These are phyloP conservation scores for Rhypophila decipiens DNA, from an alignment of 495 filamentous ascomycete species.

Conservation along the genomic window DNA sequence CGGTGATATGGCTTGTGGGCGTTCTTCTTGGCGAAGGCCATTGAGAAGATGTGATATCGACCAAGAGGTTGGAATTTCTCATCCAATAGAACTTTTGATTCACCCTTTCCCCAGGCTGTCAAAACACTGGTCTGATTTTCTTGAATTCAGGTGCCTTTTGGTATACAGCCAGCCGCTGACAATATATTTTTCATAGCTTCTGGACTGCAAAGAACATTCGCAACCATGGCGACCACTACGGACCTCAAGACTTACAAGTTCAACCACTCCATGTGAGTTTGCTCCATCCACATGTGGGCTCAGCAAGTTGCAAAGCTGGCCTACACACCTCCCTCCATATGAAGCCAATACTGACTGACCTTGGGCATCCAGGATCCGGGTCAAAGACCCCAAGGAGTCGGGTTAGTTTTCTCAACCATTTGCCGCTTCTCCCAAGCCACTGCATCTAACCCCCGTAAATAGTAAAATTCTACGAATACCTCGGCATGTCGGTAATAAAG, in stretches of 20 bases:
- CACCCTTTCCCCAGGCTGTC: background rate
- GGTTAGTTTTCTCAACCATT: conserved; percentile 30
- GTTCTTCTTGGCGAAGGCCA: no score
- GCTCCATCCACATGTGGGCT: conserved; percentile 9
- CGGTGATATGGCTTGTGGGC: no score
- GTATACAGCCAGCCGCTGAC: background rate
- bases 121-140: background rate
- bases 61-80: background rate
- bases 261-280: conserved; percentile 68
- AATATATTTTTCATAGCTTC: no score
- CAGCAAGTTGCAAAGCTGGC: no score
- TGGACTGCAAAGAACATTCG: conserved; percentile 23
- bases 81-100: background rate
- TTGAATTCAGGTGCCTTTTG: background rate
- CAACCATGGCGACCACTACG: conserved; percentile 63
- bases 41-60: no score
- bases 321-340: no score
- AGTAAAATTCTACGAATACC: conserved; percentile 92
- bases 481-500: conserved; percentile 79
- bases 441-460: background rate
- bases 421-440: background rate
- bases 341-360: conserved; percentile 17
- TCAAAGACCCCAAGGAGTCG: conserved; percentile 87
- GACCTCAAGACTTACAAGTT: conserved; percentile 80
- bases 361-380: conserved; percentile 62